Percentiles rank a stretch among this genome's conserved stretches.
Conservation (phyloP, 495 filamentous ascomycete species). For the Thozetella sp. region DNA sequence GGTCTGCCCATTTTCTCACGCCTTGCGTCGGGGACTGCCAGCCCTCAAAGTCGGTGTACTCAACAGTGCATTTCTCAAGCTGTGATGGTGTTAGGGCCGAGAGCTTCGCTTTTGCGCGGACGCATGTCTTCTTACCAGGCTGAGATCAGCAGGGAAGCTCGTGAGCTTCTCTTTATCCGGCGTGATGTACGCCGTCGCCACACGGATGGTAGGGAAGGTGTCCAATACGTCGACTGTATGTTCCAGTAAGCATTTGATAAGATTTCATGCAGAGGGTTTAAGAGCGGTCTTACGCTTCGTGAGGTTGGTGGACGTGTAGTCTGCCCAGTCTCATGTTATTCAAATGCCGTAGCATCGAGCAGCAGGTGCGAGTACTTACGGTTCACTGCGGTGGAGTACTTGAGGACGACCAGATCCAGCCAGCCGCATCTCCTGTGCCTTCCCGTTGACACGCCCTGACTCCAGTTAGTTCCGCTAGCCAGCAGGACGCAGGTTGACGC, state of each 20-base stretch:
- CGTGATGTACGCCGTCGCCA: slow-evolving; percentile 72
- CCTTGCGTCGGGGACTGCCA: slow-evolving; percentile 72
- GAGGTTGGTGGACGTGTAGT: slow-evolving; percentile 79
- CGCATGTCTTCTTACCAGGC: too few species aligned
- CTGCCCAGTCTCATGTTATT: too few species aligned
- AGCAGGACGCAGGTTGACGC: too few species aligned
- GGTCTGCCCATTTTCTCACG: slow-evolving; percentile 25
- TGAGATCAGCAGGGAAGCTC: slow-evolving; percentile 38
- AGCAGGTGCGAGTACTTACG: too few species aligned
- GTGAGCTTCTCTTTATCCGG: slow-evolving; percentile 36
- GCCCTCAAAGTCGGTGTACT: slow-evolving; percentile 76
- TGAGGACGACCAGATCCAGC: slow-evolving; percentile 86
- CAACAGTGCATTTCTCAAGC: slow-evolving; percentile 50
- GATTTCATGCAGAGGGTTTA: slow-evolving; percentile 32
- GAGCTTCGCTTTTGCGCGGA: too few species aligned
- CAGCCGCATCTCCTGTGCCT: slow-evolving; percentile 84
- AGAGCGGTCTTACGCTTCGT: slow-evolving; percentile 55
- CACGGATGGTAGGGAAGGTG: slow-evolving; percentile 77
- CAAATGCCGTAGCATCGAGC: too few species aligned
- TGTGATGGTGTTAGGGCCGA: too few species aligned
- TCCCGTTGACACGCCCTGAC: slow-evolving; percentile 85
- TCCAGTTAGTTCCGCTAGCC: too few species aligned
- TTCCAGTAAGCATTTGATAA: too few species aligned
- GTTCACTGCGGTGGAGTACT: slow-evolving; percentile 72
- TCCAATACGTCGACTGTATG: slow-evolving; percentile 90